Base-by-base conservation (phyloP, 495 filamentous ascomycete species). In the Xylaria longipes region DNA sequence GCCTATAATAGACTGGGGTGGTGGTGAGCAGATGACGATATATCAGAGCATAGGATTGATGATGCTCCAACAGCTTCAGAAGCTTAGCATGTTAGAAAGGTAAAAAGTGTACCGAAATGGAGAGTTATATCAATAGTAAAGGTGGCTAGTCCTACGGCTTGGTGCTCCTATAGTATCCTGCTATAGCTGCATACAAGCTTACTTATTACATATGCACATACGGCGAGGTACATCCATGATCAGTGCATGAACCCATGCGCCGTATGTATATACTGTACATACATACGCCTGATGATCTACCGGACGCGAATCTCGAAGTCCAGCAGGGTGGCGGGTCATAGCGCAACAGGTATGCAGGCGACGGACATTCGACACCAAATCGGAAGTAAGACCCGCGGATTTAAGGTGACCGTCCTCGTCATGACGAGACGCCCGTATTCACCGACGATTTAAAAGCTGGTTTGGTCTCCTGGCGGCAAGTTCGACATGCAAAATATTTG, bases 211-310 rank as follows among this genome's bases (percentile, higher is more conserved):
- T 56, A 68, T 67, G 65, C 65, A 52, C 37, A 14, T 7, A 29
- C 31, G 37, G 48, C 35, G 37, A 60, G 54, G 25, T 69, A 61
- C 33, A 33, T 56, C 27, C 46, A n/a, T 35, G 58, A 31, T 56
- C 52, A 29, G 27, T 69, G 68, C 68, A 69, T 69, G 68, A 69
- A 69, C 68, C 68, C 56, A 35, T 52, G 46, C 48, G 33, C 45
- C 61, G 35, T 8, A n/a, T n/a, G 43, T 63, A 70, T 52, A 15
- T 56, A 29, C 22, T n/a, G n/a, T 8, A 35, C 2, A 45, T 37
- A 43, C 37, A 15, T 5, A 7, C 1, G 39, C n/a, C 8, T 48
- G 20, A 7, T 41, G 68, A 63, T 63, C 43, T 70, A 63, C 68
- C n/a, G 68, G 58, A 35, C 45, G 58, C 45, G 41, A 39, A 22